Conservation (phyloP, 164 flowering plant species). For the Aristolochia californica region DNA sequence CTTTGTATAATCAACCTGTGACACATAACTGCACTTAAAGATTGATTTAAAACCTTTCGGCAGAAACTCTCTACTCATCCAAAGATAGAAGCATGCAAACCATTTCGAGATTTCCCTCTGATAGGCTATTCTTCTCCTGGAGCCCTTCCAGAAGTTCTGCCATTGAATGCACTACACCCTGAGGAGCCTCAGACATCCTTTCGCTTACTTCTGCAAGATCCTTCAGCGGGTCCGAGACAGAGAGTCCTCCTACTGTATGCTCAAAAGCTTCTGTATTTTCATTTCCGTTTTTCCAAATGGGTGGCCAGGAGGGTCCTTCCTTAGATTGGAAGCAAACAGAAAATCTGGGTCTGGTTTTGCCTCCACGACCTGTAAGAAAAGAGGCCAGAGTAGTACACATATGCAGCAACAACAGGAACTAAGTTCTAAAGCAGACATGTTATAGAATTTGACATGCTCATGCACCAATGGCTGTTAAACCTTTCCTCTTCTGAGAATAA, state of each 20-base stretch:
- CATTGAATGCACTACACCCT: constrained; percentile 27
- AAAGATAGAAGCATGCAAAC: constrained; percentile 20
- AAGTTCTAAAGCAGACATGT: not conserved
- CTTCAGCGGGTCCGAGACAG: constrained; percentile 48
- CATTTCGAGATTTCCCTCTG: constrained; percentile 18
- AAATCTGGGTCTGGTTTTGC: constrained; percentile 40
- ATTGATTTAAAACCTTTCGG: constrained; percentile 2
- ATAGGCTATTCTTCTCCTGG: constrained; percentile 25
- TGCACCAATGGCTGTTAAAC: too few species aligned
- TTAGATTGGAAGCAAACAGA: constrained; percentile 28
- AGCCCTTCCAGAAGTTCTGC: constrained; percentile 45
- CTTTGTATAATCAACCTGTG: constrained; percentile 27
- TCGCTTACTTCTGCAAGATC: constrained; percentile 31
- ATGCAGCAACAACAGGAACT: not conserved
- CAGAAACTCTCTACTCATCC: not conserved
- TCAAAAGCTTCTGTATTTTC: constrained; percentile 12
- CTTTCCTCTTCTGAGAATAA: too few species aligned
- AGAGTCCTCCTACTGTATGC: constrained; percentile 16
- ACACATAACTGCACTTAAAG: constrained; percentile 10
- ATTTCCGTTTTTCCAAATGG: constrained; percentile 10
- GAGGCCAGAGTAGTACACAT: not conserved
- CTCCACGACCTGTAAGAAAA: constrained; percentile 24
- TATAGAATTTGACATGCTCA: not conserved
- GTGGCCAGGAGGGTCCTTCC: constrained; percentile 14
- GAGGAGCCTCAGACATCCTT: constrained; percentile 10